These are phyloP conservation scores for Lentinula lateritia DNA, from an alignment of 768 basidiomycete species.

Conservation along the genomic window DNA sequence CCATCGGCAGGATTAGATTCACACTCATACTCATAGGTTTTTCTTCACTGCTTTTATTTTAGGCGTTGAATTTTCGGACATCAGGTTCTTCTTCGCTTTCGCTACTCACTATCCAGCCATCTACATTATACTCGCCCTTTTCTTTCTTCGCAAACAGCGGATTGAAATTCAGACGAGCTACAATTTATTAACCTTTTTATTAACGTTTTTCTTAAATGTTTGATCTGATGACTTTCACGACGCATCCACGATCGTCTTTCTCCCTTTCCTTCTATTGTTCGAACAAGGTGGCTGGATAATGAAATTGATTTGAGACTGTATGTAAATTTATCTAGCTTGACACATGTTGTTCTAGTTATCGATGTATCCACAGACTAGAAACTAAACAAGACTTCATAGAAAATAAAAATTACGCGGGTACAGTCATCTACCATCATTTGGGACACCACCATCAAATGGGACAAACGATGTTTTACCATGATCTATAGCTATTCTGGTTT, in stretches of 20 bases:
- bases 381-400: too few species aligned
- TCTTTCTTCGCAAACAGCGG: neutral
- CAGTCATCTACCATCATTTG: too few species aligned
- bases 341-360: neutral
- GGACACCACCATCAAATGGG: too few species aligned
- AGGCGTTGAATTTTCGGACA: neutral
- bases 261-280: neutral
- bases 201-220: neutral
- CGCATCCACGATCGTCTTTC: conserved; percentile 1
- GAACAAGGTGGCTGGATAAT: neutral
- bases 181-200: neutral
- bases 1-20: conserved; percentile 17
- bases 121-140: neutral
- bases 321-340: neutral
- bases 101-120: neutral
- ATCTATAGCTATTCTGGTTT: too few species aligned
- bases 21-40: neutral
- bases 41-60: neutral
- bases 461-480: too few species aligned
- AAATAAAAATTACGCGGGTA: too few species aligned
- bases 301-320: neutral
- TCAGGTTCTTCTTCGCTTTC: neutral
- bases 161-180: neutral
- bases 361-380: neutral
- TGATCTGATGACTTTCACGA: neutral